phyloP scores from a whole-genome alignment of 441 rosid species.

The Populus hybrid region DNA sequence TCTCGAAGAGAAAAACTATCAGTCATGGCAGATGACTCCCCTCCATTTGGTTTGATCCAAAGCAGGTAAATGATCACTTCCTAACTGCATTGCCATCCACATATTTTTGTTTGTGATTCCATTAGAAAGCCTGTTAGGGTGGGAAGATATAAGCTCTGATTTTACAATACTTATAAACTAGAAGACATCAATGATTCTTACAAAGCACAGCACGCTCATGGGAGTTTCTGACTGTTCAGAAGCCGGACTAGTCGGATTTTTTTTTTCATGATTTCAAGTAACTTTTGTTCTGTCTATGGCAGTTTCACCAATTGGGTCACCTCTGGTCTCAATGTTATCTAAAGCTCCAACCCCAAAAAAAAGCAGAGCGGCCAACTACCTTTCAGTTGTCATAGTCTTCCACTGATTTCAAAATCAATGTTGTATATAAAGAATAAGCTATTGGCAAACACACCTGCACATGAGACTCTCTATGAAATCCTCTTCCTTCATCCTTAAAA shows the following conservation, averaged over 20 bases:
- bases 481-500: slow-evolving; percentile 96
- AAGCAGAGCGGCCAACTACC: slow-evolving; percentile 14
- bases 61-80: slow-evolving; percentile 7
- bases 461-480: slow-evolving; percentile 97
- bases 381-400: slow-evolving; percentile 13
- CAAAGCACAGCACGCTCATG: neutral
- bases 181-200: neutral
- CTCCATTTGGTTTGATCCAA: slow-evolving; percentile 9
- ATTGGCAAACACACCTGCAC: slow-evolving; percentile 56
- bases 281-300: slow-evolving; percentile 7
- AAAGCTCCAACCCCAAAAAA: slow-evolving; percentile 10
- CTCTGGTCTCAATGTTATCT: slow-evolving; percentile 13
- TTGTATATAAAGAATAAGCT: slow-evolving; percentile 20
- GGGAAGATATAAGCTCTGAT: neutral
- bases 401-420: slow-evolving; percentile 22
- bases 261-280: slow-evolving; percentile 9
- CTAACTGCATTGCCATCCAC: slow-evolving; percentile 8
- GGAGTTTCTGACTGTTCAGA: slow-evolving; percentile 1
- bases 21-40: neutral
- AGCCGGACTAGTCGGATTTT: neutral
- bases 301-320: slow-evolving; percentile 13
- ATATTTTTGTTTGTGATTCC: slow-evolving; percentile 7
- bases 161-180: neutral
- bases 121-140: neutral
- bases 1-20: neutral